A percentile compares a stretch with the other conserved stretches of the same genome.
These are phyloP conservation scores for Backusella macrospora DNA, from an alignment of 192 early-diverging fungal species.

Conservation along the genomic window DNA sequence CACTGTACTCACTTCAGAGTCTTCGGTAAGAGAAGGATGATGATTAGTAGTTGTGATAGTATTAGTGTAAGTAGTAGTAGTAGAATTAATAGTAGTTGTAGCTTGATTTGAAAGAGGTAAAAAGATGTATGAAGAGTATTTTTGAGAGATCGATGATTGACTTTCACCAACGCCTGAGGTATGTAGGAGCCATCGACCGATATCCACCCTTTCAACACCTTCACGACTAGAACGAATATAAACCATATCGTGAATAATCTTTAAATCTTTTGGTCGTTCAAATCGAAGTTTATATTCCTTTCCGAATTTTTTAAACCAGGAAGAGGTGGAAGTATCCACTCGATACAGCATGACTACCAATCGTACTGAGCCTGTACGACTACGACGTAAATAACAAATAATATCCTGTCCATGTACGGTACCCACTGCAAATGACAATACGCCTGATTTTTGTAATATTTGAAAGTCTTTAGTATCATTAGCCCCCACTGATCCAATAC, in stretches of 20 bases:
- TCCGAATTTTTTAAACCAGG: background rate
- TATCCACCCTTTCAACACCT: constrained; percentile 9
- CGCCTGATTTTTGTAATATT: constrained; percentile 21
- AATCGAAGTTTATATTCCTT: constrained; percentile 9
- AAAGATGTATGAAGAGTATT: constrained; percentile 2
- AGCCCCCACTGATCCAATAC: background rate
- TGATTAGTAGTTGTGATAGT: background rate
- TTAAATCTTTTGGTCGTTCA: constrained; percentile 1
- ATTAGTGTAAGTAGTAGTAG: background rate
- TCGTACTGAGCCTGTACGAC: constrained; percentile 16
- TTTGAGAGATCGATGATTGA: background rate
- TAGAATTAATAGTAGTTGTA: background rate
- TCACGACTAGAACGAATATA: constrained; percentile 13
- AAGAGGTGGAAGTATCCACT: background rate
- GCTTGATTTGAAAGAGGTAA: constrained; percentile 1
- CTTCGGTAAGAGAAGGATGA: background rate
- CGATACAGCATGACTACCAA: constrained; percentile 11
- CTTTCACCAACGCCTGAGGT: background rate
- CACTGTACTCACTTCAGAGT: constrained; percentile 1
- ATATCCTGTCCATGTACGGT: constrained; percentile 4
- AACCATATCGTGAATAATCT: constrained; percentile 11
- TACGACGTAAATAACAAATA: constrained; percentile 12
- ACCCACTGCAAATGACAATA: constrained; percentile 14
- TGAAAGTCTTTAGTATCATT: constrained; percentile 16
- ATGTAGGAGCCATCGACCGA: background rate